Percentiles rank a stretch among this genome's conserved stretches.
These are phyloP conservation scores for Sporothrix mexicana DNA, from an alignment of 2,329 filamentous ascomycete genomes.

Conservation along the genomic window DNA sequence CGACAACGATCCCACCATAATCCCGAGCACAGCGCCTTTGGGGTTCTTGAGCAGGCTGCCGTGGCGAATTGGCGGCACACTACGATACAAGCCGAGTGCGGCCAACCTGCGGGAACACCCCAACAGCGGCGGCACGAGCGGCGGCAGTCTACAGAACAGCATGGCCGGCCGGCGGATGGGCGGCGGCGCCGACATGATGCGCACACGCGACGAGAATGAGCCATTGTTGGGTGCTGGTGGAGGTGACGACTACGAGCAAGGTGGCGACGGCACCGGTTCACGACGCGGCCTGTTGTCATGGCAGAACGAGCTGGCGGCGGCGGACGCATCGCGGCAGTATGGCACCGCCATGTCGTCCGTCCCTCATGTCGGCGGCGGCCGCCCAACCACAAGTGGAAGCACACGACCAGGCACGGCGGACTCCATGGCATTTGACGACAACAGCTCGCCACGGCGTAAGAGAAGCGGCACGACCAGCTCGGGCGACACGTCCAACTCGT, in stretches of 20 bases:
- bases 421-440: neutral
- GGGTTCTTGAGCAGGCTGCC: constrained; percentile 85
- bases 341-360: constrained; percentile 10
- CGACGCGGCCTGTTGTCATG: neutral
- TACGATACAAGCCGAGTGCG: constrained; percentile 88
- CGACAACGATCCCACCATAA: constrained; percentile 82
- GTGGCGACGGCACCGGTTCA: neutral
- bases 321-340: constrained; percentile 25
- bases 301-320: constrained; percentile 24
- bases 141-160: constrained; percentile 37
- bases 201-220: constrained; percentile 62
- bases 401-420: constrained; percentile 29
- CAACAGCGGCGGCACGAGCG: constrained; percentile 55
- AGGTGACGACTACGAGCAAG: constrained; percentile 10
- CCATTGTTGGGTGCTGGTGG: constrained; percentile 68
- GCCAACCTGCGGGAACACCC: constrained; percentile 90
- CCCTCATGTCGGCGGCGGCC: neutral
- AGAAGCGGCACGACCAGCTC: constrained; percentile 82
- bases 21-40: constrained; percentile 82
- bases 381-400: neutral
- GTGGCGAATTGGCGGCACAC: constrained; percentile 79
- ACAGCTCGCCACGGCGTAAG: constrained; percentile 51
- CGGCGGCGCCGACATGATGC: constrained; percentile 11
- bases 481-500: constrained; percentile 81
- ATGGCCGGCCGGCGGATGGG: constrained; percentile 7